Conservation (phyloP, 164 flowering plant genomes). For the Houttuynia cordata region DNA sequence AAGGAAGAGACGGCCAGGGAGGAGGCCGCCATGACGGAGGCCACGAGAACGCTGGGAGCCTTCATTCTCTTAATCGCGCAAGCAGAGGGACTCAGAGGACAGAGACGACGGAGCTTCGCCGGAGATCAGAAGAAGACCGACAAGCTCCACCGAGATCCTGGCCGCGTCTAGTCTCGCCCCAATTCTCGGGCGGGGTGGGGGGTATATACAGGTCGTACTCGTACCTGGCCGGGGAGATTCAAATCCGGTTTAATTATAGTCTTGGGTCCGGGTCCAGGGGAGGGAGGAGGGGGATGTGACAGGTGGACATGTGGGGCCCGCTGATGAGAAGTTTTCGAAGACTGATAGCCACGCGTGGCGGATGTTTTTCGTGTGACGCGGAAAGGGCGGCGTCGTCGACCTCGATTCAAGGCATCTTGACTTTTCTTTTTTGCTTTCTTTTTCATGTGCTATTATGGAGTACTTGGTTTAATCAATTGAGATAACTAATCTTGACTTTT, state of each 20-base stretch:
- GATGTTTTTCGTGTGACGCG: neutral
- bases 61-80: slow-evolving; percentile 18
- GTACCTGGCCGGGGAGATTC: neutral
- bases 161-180: neutral
- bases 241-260: neutral
- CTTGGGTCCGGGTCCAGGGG: neutral
- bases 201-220: too few relatives aligned
- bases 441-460: too few relatives aligned
- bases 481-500: too few relatives aligned
- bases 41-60: slow-evolving; percentile 26
- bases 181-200: neutral
- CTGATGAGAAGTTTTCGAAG: neutral
- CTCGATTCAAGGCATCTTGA: too few relatives aligned
- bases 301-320: neutral
- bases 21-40: slow-evolving; percentile 40
- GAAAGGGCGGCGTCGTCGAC: neutral
- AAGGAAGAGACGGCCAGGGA: slow-evolving; percentile 30
- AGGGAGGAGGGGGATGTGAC: neutral
- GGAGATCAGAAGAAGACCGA: slow-evolving; percentile 27
- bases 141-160: slow-evolving; percentile 32
- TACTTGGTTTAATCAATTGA: too few relatives aligned
- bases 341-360: neutral
- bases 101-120: neutral
- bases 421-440: too few relatives aligned
- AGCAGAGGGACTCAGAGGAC: neutral